Base-by-base conservation (phyloP, 768 basidiomycete species). In the Dentipellis fragilis region DNA sequence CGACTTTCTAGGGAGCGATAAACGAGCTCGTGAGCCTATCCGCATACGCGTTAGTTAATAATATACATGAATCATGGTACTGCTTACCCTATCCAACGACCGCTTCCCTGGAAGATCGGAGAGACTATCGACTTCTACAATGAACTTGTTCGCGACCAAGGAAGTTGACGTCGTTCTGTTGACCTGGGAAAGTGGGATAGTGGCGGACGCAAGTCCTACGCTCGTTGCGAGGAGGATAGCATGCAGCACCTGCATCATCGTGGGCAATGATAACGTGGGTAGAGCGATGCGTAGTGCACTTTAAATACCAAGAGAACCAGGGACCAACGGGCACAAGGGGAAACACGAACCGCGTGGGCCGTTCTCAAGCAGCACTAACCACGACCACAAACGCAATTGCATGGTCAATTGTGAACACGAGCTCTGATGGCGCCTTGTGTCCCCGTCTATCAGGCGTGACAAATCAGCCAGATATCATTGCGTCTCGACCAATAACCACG, bases 11-110 rank as follows among this genome's bases (percentile, higher is more conserved):
- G 61, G 37, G 67, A 70, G 8, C 66, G 65, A 60, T 85, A 84
- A n/a, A 85, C 64, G 12, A 64, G 60, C 55, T 76, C 75, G 57
- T 81, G 79, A 14, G 73, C 69, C 80, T 83, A 57, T 6, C 6
- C 3, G 6, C 29, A 29, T 29, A 29, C 29, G 29, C 6, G 29
- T 29, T 29, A 29, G 3, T 29, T 6, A 6, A 29, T 6, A 6
- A 29, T 29, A 29, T 29, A 3, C 29, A 29, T 6, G 29, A 6
- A 29, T 29, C 29, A 29, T 29, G 29, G 29, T 6, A 29, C 29
- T 6, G 29, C 29, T 34, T 34, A 19, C 3, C 9, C 8, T 10
- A 22, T 58, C 58, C 23, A 64, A 34, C 9, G 62, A 61, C 16
- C 67, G 54, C 57, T 63, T 66, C 14, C 54, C 56, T 14, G 59